Evolutionary conservation across 345 rosid genomes (phyloP).

Genomic region (Salix udensis): DNA sequence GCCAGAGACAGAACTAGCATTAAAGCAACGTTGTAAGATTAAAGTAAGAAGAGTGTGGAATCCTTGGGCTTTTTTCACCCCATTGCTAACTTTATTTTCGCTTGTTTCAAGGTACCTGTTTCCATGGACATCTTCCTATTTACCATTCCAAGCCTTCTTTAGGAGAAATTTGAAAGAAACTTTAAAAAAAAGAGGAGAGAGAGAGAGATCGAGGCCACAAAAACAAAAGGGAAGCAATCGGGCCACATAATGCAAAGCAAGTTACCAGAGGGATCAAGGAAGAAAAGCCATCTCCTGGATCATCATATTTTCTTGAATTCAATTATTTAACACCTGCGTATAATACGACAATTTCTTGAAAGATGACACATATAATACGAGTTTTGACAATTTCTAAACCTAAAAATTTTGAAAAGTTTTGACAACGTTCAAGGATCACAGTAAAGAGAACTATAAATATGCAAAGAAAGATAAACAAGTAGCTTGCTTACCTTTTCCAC

Average conservation of each 20-base stretch:
- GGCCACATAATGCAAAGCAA: constrained; percentile 1
- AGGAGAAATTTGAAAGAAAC: constrained; percentile 8
- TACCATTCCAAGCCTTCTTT: constrained; percentile 11
- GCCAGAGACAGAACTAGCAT: background rate
- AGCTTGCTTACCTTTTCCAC: constrained; percentile 54
- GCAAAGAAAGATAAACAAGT: background rate
- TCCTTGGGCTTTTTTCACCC: constrained; percentile 19
- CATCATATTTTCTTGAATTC: background rate
- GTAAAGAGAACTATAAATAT: background rate
- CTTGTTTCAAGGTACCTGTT: constrained; percentile 26
- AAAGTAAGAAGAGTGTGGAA: constrained; percentile 14
- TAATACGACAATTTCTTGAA: background rate
- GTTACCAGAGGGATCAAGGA: constrained; percentile 10
- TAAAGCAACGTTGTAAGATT: background rate
- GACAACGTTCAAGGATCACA: background rate
- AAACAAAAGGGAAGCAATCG: constrained; percentile 5
- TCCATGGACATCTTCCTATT: constrained; percentile 20
- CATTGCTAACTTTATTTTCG: constrained; percentile 20
- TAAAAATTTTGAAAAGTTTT: background rate
- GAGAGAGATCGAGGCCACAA: constrained; percentile 9
- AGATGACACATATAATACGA: background rate
- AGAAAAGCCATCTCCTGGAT: background rate
- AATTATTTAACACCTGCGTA: constrained; percentile 41
- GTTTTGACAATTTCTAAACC: background rate
- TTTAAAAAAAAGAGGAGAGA: background rate